Evolutionary conservation across 1,284 basidiomycete genomes (phyloP).

Genomic region (Takashimella koratensis): DNA sequence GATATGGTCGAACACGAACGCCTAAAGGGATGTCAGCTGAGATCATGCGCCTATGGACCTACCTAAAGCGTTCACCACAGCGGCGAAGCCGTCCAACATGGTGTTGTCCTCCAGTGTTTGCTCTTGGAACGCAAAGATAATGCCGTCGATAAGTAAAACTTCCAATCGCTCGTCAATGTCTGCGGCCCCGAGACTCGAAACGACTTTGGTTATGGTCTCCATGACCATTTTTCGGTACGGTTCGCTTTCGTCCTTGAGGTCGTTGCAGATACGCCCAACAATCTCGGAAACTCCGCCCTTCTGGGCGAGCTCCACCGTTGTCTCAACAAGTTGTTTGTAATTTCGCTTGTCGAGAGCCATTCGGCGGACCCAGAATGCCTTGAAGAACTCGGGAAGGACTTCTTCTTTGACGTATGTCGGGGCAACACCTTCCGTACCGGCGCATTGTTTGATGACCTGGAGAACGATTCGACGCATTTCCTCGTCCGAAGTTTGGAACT

Average conservation of each 20-base stretch:
- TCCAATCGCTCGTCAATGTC: conserved; percentile 96
- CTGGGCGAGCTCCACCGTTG: conserved; percentile 94
- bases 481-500: conserved; percentile 98
- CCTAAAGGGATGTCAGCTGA: conserved; percentile 50
- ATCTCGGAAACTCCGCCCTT: conserved; percentile 96
- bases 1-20: conserved; percentile 96
- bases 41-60: conserved; percentile 12
- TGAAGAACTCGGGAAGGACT: conserved; percentile 99
- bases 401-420: conserved; percentile 92
- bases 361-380: conserved; percentile 94
- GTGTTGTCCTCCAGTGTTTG: conserved; percentile 98
- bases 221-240: conserved; percentile 99
- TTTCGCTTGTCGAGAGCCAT: conserved; percentile 98
- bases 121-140: conserved; percentile 99
- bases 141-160: conserved; percentile 90
- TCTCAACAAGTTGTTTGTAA: conserved; percentile 96
- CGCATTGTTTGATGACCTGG: conserved; percentile 98
- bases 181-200: conserved; percentile 85
- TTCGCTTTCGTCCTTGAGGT: conserved; percentile 93
- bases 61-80: conserved; percentile 89
- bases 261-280: conserved; percentile 90
- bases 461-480: conserved; percentile 99
- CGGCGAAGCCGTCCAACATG: conserved; percentile 98
- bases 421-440: conserved; percentile 94
- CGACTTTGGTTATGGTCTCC: conserved; percentile 98